Percentiles rank a stretch among this genome's conserved stretches.
phyloP scores from a whole-genome alignment of 306 rosid species.

The Casuarina equisetifolia region DNA sequence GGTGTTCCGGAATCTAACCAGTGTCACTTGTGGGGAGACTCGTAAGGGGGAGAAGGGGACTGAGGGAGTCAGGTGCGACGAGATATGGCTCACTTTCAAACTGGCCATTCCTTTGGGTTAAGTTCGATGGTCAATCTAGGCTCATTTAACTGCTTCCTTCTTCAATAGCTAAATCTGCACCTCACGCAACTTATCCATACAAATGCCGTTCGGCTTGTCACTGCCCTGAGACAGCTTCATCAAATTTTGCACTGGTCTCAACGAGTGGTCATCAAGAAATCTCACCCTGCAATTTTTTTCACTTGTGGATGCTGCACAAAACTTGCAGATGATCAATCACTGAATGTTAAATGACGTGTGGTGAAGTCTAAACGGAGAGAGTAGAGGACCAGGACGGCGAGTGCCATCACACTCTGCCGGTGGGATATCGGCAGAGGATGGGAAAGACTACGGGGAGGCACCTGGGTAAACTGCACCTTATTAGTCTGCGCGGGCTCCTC shows the following conservation, averaged over 20 bases:
- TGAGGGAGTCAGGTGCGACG: conserved; percentile 18
- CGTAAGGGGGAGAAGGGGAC: conserved; percentile 6
- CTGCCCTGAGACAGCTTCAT: no score
- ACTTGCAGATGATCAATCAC: background rate
- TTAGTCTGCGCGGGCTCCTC: no score
- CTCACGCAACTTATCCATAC: background rate
- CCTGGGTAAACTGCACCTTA: no score
- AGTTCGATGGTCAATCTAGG: background rate
- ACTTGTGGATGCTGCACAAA: background rate
- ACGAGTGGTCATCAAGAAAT: background rate
- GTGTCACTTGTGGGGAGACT: background rate
- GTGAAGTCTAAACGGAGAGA: background rate
- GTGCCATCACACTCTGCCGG: background rate
- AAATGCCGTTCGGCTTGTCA: background rate
- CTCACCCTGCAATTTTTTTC: background rate
- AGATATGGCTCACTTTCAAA: conserved; percentile 13
- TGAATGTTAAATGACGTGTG: background rate
- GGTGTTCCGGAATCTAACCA: conserved; percentile 28
- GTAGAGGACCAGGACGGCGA: background rate
- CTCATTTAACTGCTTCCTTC: background rate
- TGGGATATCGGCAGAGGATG: no score
- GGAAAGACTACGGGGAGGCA: background rate
- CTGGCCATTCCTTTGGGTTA: conserved; percentile 20
- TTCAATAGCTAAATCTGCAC: background rate
- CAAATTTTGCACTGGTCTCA: background rate